These are phyloP conservation scores for Leptographium galeiforme DNA, from an alignment of 2,329 filamentous ascomycete genomes.

Conservation along the genomic window DNA sequence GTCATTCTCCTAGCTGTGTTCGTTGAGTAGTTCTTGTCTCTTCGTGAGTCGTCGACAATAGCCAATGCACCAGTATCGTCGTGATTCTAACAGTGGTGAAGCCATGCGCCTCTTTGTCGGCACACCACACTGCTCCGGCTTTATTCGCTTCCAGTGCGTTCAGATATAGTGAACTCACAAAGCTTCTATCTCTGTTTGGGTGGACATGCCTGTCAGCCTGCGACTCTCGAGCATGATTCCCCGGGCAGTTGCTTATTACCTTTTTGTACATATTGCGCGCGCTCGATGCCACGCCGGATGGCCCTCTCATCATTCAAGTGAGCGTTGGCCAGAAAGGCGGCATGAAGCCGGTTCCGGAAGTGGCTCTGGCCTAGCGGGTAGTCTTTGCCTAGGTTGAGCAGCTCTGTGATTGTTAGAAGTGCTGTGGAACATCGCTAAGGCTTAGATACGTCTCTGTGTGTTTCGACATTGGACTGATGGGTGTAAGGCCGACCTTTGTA, in stretches of 20 bases:
- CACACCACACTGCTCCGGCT: too few relatives aligned
- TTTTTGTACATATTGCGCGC: conserved; percentile 84
- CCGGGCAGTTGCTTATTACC: conserved; percentile 31
- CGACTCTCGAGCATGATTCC: background rate
- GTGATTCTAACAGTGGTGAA: too few relatives aligned
- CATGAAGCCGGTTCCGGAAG: conserved; percentile 69
- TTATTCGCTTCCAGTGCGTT: too few relatives aligned
- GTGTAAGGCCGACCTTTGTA: conserved; percentile 58
- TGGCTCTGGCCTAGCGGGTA: conserved; percentile 76
- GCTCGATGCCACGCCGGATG: conserved; percentile 61
- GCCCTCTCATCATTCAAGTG: conserved; percentile 56
- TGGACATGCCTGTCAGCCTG: background rate
- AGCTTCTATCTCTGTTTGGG: conserved; percentile 65
- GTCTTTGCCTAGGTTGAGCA: conserved; percentile 70
- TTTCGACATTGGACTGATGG: too few relatives aligned
- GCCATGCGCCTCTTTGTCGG: too few relatives aligned
- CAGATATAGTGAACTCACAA: conserved; percentile 49
- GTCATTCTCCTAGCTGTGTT: background rate
- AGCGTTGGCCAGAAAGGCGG: conserved; percentile 69
- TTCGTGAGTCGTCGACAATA: too few relatives aligned
- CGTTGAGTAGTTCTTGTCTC: background rate
- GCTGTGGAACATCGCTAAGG: too few relatives aligned
- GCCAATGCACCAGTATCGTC: too few relatives aligned
- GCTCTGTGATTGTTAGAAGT: conserved; percentile 38
- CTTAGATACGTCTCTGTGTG: too few relatives aligned